These are phyloP conservation scores for Phytophthora ohioensis DNA, from an alignment of 352 stramenopile species.

Conservation along the genomic window DNA sequence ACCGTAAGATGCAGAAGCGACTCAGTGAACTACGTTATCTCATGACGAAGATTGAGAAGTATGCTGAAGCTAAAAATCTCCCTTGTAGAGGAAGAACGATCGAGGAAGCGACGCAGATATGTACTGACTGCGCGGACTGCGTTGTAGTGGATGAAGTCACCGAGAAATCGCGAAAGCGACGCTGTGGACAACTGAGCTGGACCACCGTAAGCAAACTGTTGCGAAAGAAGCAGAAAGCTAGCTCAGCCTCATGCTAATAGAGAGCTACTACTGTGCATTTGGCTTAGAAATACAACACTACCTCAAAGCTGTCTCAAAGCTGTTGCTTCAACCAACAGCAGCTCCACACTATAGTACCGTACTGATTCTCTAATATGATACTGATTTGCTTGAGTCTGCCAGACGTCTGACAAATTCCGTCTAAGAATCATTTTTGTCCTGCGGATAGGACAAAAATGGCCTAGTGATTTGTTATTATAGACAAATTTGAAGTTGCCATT, in stretches of 20 bases:
- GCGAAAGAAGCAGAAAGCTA: slow-evolving; percentile 2
- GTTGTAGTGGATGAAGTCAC: slow-evolving; percentile 1
- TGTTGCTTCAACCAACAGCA: background rate
- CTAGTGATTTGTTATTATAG: too few species aligned
- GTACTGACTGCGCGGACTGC: slow-evolving; percentile 1
- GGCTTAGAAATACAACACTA: too few species aligned
- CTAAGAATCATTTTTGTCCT: background rate
- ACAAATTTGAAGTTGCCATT: too few species aligned
- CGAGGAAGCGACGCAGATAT: slow-evolving; percentile 6
- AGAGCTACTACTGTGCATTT: too few species aligned
- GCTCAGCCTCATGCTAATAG: background rate
- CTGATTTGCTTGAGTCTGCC: background rate
- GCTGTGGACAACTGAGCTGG: slow-evolving; percentile 9
- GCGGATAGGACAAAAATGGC: too few species aligned
- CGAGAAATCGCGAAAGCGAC: slow-evolving; percentile 2
- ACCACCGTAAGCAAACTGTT: slow-evolving; percentile 4
- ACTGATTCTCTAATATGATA: background rate
- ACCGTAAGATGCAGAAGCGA: slow-evolving; percentile 15
- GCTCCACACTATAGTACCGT: background rate
- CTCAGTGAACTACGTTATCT: slow-evolving; percentile 16
- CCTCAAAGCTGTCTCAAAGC: background rate
- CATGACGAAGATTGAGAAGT: slow-evolving; percentile 6
- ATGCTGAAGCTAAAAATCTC: slow-evolving; percentile 2
- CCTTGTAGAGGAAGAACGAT: background rate
- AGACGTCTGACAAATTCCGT: slow-evolving; percentile 1